Conservation (phyloP, 108 stramenopile species). For the Tribonema minus region DNA sequence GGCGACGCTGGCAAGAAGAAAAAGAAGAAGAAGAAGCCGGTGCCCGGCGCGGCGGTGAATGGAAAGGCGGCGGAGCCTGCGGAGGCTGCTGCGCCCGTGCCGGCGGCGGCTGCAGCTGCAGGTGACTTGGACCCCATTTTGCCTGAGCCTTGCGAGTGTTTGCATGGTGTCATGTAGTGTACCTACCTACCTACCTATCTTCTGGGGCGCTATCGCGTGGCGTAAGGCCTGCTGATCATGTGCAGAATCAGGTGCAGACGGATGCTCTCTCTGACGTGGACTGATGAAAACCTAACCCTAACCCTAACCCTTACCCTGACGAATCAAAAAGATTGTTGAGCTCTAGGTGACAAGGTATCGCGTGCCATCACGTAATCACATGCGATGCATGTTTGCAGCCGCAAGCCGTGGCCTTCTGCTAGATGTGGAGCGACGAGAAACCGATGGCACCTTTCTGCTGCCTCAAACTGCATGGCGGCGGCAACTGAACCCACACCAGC, state of each 20-base stretch:
- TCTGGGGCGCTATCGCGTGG: too few species aligned
- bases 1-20: not conserved
- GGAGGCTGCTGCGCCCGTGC: too few species aligned
- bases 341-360: too few species aligned
- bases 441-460: not conserved
- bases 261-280: not conserved
- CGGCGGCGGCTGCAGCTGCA: too few species aligned
- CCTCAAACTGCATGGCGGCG: not conserved
- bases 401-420: not conserved
- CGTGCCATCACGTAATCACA: not conserved
- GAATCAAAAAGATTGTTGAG: too few species aligned
- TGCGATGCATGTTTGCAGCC: not conserved
- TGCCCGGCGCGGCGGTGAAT: not conserved
- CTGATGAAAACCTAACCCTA: not conserved
- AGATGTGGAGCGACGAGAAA: not conserved
- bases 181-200: too few species aligned
- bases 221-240: too few species aligned
- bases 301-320: not conserved
- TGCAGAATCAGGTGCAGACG: not conserved
- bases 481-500: not conserved
- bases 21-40: not conserved
- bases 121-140: too few species aligned
- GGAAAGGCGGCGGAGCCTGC: too few species aligned
- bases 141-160: too few species aligned
- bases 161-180: too few species aligned